phyloP scores from a whole-genome alignment of 345 rosid species.

The Pistacia integerrima region DNA sequence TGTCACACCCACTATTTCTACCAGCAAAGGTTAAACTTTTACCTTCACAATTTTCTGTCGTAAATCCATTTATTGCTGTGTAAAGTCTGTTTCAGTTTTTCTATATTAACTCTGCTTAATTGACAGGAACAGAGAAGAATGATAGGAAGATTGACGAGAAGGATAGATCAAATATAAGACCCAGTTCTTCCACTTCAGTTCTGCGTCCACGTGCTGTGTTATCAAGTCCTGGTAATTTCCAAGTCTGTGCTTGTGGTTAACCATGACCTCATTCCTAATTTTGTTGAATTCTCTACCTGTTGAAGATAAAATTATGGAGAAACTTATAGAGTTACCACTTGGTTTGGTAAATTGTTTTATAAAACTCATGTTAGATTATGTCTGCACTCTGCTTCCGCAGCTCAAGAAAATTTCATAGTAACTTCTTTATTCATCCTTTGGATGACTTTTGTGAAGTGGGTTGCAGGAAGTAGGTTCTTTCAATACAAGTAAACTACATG shows the following conservation, averaged over 20 bases:
- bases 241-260: not conserved
- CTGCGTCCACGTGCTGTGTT: constrained; percentile 71
- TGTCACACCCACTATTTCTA: constrained; percentile 21
- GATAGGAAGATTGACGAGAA: constrained; percentile 27
- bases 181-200: constrained; percentile 29
- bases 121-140: constrained; percentile 36
- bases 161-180: constrained; percentile 48
- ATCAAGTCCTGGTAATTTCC: constrained; percentile 62
- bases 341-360: not conserved
- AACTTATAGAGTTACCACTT: not conserved
- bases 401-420: not conserved
- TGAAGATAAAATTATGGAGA: not conserved
- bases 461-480: no score
- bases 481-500: no score
- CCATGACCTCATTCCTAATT: not conserved
- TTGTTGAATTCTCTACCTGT: not conserved
- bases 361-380: not conserved
- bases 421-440: not conserved
- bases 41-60: not conserved
- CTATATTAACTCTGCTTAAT: constrained; percentile 4
- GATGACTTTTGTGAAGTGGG: no score
- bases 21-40: constrained; percentile 28
- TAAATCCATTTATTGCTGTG: not conserved
- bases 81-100: constrained; percentile 2
- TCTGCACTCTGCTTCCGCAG: not conserved